Evolutionary conservation across 2,329 filamentous ascomycete genomes (phyloP).

Genomic region (Scedosporium minutisporum): DNA sequence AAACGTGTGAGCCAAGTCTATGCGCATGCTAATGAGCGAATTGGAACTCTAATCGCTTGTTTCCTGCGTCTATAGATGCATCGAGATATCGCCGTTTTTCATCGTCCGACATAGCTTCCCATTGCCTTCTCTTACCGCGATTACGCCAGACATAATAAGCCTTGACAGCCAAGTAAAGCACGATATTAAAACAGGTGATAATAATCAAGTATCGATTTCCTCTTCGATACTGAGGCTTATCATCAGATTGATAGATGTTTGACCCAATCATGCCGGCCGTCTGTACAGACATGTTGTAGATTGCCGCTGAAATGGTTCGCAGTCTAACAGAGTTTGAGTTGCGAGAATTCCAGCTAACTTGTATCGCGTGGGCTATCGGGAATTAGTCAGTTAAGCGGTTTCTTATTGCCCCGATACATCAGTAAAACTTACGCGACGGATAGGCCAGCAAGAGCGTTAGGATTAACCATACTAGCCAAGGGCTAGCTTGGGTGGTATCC

Average conservation of each 20-base stretch:
- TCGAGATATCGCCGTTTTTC: constrained; percentile 10
- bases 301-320: constrained; percentile 49
- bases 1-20: not conserved
- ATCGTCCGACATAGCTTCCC: constrained; percentile 7
- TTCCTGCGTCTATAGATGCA: constrained; percentile 11
- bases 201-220: constrained; percentile 29
- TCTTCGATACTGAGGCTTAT: constrained; percentile 29
- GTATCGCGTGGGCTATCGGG: constrained; percentile 20
- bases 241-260: constrained; percentile 37
- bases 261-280: constrained; percentile 32
- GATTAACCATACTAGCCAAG: constrained; percentile 16
- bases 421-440: constrained; percentile 10
- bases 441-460: constrained; percentile 15
- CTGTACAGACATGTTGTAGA: constrained; percentile 34
- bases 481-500: constrained; percentile 12
- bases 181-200: constrained; percentile 15
- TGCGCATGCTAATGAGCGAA: constrained; percentile 13
- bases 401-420: not conserved
- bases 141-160: constrained; percentile 30
- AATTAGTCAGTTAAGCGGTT: not conserved
- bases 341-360: constrained; percentile 49
- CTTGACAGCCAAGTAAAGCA: constrained; percentile 30
- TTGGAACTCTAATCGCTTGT: constrained; percentile 12
- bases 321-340: constrained; percentile 54
- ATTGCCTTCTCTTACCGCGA: constrained; percentile 7